Conservation (phyloP, 441 rosid species). For the Pelargonium myrrhifolium region DNA sequence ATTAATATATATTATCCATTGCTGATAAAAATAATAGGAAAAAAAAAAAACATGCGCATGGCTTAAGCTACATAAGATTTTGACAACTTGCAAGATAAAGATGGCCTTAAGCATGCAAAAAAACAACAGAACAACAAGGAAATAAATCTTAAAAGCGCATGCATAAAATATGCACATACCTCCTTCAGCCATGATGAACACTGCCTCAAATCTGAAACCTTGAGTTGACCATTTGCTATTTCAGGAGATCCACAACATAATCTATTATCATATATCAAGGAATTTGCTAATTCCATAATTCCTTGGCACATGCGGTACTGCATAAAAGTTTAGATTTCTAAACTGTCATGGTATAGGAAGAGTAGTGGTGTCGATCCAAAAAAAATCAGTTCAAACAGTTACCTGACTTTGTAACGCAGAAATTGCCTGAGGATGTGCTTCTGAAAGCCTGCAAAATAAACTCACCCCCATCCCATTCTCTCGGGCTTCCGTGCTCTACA, state of each 20-base stretch:
- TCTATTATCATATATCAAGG: conserved; percentile 87
- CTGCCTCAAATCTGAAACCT: conserved; percentile 34
- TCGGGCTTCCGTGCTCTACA: conserved; percentile 86
- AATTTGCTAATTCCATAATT: conserved; percentile 88
- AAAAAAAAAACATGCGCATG: too few species aligned
- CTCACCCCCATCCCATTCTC: conserved; percentile 93
- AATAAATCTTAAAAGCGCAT: not conserved
- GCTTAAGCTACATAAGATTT: not conserved
- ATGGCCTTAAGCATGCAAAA: not conserved
- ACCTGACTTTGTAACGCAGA: conserved; percentile 97
- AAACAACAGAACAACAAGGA: not conserved
- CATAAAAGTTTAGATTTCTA: conserved; percentile 20
- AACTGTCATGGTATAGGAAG: conserved; percentile 18
- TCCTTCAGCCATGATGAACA: conserved; percentile 62
- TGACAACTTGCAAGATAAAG: not conserved
- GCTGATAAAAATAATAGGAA: too few species aligned
- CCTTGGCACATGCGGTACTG: conserved; percentile 97
- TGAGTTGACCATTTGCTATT: conserved; percentile 67
- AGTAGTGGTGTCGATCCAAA: conserved; percentile 13
- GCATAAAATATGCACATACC: conserved; percentile 31
- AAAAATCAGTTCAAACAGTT: conserved; percentile 17
- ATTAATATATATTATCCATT: too few species aligned
- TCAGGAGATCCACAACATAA: conserved; percentile 80
- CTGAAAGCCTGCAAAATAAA: conserved; percentile 93
- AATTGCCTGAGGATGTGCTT: conserved; percentile 97